A percentile compares a stretch with the other conserved stretches of the same genome.
Conservation (phyloP, 2,329 filamentous ascomycete species). For the Arthrinium phaeospermum region DNA sequence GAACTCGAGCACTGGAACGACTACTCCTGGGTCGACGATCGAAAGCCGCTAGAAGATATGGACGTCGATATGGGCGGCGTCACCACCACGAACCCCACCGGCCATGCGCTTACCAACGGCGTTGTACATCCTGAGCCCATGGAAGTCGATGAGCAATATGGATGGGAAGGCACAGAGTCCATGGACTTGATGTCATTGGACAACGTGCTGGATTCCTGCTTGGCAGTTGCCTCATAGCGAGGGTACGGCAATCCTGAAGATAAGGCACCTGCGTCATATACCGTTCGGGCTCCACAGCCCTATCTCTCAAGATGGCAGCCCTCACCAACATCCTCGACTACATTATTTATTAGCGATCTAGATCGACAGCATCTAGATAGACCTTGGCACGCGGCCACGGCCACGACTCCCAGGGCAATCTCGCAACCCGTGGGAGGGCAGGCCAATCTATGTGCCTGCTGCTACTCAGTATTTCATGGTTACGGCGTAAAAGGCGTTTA, state of each 20-base stretch:
- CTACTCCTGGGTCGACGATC: constrained; percentile 58
- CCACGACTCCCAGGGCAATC: background rate
- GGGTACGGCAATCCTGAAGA: constrained; percentile 30
- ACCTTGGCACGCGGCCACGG: background rate
- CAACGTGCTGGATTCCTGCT: constrained; percentile 60
- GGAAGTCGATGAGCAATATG: constrained; percentile 58
- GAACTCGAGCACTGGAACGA: constrained; percentile 73
- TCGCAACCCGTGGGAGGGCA: background rate
- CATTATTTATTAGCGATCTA: constrained; percentile 1
- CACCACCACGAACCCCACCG: constrained; percentile 43
- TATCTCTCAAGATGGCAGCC: background rate
- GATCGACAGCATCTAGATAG: constrained; percentile 2
- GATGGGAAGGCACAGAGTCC: constrained; percentile 66
- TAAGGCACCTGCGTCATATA: background rate
- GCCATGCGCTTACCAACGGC: constrained; percentile 53
- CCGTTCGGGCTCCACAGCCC: background rate
- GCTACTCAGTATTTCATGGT: constrained; percentile 6
- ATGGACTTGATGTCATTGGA: constrained; percentile 60
- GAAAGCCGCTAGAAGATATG: constrained; percentile 35
- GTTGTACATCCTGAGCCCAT: constrained; percentile 55
- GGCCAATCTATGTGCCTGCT: background rate
- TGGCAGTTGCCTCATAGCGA: constrained; percentile 47
- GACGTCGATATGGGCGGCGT: constrained; percentile 40
- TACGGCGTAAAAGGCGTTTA: constrained; percentile 10
- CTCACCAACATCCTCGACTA: background rate